Evolutionary conservation across 1,284 basidiomycete species (phyloP), one percentile per base, ranked within the genome.

Genomic region (Pholiota adiposa): DNA sequence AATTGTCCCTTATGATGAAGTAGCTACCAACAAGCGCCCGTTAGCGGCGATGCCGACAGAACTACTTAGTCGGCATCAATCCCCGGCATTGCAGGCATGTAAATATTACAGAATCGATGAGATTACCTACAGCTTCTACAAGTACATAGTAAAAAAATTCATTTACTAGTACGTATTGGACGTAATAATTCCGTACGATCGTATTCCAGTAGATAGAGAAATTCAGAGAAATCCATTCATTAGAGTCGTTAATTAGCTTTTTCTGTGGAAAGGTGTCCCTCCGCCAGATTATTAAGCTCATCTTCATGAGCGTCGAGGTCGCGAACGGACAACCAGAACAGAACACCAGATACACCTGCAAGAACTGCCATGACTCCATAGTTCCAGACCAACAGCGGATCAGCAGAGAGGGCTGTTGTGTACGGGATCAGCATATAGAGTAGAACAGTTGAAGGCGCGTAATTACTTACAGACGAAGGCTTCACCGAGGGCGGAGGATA

Each of bases 261-360:
- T 29, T 46, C 44, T 21, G 38, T 44, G n/a, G 31, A 43, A 18
- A 62, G n/a, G 41, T 64, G 64, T 2, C 64, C 64, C 49, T 43
- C 41, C 5, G 57, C 31, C 61, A 67, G 16, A 36, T 78, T 77
- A 64, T 90, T 89, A 18, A 90, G 74, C 53, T 70, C 71, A 50
- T 90, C 88, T 73, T 92, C 89, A 58, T 80, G 72, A n/a, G 65
- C 65, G 67, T 93, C 90, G 56, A 91, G 77, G 49, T 81, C 73
- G 63, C 82, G 78, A 65, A 88, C 84, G 29, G 78, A 75, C 62
- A 84, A 69, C 85, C 86, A 92, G 78, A 94, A 92, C 14, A 84
- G 51, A 56, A 74, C 33, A 5, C 75, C 77, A 3, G 79, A 66
- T 34, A 83, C 38, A 7, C 65, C 71, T 2, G 79, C 77, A 9